These are phyloP conservation scores for Zarea fungicola DNA, from an alignment of 2,329 filamentous ascomycete genomes.

Conservation along the genomic window DNA sequence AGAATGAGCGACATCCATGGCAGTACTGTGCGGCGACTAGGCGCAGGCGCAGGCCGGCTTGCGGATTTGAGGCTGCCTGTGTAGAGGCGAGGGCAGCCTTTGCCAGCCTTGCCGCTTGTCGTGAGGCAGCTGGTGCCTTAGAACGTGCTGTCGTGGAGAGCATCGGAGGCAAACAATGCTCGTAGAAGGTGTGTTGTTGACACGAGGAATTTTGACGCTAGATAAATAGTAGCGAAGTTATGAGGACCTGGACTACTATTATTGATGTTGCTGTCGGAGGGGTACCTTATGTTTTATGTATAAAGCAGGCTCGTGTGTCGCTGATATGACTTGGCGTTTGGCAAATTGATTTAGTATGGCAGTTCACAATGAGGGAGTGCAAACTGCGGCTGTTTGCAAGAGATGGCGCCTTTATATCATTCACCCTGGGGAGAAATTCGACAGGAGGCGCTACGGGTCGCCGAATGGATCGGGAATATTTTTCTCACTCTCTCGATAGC, in stretches of 20 bases:
- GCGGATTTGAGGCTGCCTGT: slow-evolving; percentile 20
- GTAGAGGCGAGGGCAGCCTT: slow-evolving; percentile 18
- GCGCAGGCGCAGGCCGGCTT: slow-evolving; percentile 22
- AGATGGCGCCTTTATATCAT: slow-evolving; percentile 2
- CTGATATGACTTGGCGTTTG: too few species aligned
- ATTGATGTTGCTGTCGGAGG: too few species aligned
- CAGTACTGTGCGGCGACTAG: slow-evolving; percentile 19
- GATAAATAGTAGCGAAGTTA: too few species aligned
- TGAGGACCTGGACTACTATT: too few species aligned
- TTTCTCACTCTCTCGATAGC: background rate
- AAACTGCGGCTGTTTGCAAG: too few species aligned
- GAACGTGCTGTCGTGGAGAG: slow-evolving; percentile 22
- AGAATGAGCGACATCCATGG: slow-evolving; percentile 36
- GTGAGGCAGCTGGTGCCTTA: slow-evolving; percentile 20
- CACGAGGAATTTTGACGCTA: too few species aligned
- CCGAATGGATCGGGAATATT: background rate
- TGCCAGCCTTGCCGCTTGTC: slow-evolving; percentile 22
- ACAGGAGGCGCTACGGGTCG: background rate
- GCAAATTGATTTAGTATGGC: too few species aligned
- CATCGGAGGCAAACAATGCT: slow-evolving; percentile 18
- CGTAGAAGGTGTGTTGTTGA: background rate
- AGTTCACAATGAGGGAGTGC: too few species aligned
- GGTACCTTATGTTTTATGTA: too few species aligned
- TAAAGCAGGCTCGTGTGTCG: too few species aligned
- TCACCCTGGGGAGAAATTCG: background rate